Evolutionary conservation across 768 basidiomycete genomes (phyloP).

Genomic region (Brasilioporus rufonigricans): DNA sequence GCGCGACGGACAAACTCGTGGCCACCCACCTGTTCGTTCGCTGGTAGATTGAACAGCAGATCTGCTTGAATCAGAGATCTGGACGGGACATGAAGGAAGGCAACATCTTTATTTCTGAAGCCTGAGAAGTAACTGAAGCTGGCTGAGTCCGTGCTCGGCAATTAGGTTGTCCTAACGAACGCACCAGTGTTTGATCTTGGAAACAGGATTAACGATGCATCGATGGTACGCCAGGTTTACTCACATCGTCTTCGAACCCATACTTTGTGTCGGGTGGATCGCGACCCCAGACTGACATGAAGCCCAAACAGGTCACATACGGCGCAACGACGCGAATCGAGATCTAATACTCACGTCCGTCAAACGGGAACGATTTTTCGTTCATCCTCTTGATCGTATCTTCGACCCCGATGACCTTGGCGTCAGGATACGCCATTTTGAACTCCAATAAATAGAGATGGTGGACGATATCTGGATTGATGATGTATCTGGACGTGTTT

Average conservation of each 20-base stretch:
- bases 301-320: background rate
- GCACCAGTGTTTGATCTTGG: slow-evolving; percentile 53
- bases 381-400: slow-evolving; percentile 50
- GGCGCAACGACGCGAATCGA: background rate
- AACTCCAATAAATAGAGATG: slow-evolving; percentile 61
- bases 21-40: slow-evolving; percentile 65
- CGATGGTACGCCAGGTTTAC: background rate
- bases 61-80: slow-evolving; percentile 80
- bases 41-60: slow-evolving; percentile 78
- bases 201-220: background rate
- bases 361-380: slow-evolving; percentile 53
- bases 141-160: background rate
- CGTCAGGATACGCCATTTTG: slow-evolving; percentile 67
- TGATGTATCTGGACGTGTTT: slow-evolving; percentile 46
- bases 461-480: slow-evolving; percentile 58
- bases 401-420: slow-evolving; percentile 68
- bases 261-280: slow-evolving; percentile 64
- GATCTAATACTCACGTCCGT: slow-evolving; percentile 53
- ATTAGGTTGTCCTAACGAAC: background rate
- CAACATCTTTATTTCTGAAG: slow-evolving; percentile 75
- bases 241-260: slow-evolving; percentile 74
- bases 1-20: background rate
- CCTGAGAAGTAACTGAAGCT: slow-evolving; percentile 62
- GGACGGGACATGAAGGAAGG: slow-evolving; percentile 71
- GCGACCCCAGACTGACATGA: slow-evolving; percentile 50